Percentiles rank a stretch among this genome's conserved stretches.
Evolutionary conservation across 2,329 filamentous ascomycete genomes (phyloP).

Genomic region (Ophiostoma australiae): DNA sequence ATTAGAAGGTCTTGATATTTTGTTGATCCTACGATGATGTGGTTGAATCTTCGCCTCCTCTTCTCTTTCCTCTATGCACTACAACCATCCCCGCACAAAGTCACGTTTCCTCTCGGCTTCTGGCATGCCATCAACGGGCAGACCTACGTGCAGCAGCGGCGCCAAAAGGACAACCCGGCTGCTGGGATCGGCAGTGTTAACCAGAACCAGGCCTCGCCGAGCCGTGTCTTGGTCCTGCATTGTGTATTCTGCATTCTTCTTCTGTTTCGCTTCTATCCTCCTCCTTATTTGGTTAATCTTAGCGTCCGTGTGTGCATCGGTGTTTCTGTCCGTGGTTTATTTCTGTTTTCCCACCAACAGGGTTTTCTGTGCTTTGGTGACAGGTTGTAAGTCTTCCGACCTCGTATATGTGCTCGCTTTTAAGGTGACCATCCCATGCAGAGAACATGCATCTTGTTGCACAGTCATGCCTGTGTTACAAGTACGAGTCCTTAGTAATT

Average conservation of each 20-base stretch:
- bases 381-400: neutral
- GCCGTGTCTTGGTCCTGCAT: neutral
- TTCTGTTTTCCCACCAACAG: constrained; percentile 10
- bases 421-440: neutral
- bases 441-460: neutral
- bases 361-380: neutral
- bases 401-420: neutral
- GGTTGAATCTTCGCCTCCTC: neutral
- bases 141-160: too few relatives aligned
- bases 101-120: constrained; percentile 4
- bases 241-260: neutral
- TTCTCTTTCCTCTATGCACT: neutral
- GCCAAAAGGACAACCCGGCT: neutral
- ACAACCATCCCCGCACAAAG: constrained; percentile 1
- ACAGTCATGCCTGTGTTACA: neutral
- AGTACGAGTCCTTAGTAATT: neutral
- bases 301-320: constrained; percentile 1
- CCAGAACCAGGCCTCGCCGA: neutral
- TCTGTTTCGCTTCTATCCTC: neutral
- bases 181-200: constrained; percentile 8
- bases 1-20: neutral
- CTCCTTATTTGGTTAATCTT: neutral
- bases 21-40: neutral
- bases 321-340: neutral
- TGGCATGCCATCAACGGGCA: neutral